Evolutionary conservation across 2,329 filamentous ascomycete genomes (phyloP), one percentile per base, ranked within the genome.

Genomic region (Colletotrichum trifolii): DNA sequence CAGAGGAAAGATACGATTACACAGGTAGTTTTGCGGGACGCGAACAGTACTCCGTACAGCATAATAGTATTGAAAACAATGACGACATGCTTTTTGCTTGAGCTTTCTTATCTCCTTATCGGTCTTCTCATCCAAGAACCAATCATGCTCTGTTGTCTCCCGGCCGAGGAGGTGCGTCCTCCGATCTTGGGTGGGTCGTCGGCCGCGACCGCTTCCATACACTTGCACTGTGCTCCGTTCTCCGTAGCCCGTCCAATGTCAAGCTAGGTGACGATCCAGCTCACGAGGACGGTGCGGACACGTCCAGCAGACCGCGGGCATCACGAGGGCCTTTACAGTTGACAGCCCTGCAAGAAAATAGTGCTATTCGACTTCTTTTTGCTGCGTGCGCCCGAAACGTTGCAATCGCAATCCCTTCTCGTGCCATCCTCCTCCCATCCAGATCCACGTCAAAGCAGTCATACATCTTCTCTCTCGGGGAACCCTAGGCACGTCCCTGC

Each of bases 131-230:
- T 25, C 25, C 25, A 25, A 25, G 25, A 5, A 25, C 58, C 52
- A 66, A 66, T 66, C 47, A 36, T 1, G 47, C 17, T 10, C 33
- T 33, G 25, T n/a, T 46, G 43, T 34, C 8, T 47, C 39, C 43
- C 58, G 59, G 46, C 58, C 58, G 58, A 63, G 53, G 58, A 57
- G 58, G 56, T 66, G 35, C 36, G 55, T 62, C 36, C 50, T 48
- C 62, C 58, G 52, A 52, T 48, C 9, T n/a, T 17, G 13, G 34
- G 35, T 48, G 39, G 56, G 42, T 34, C 25, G 15, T 46, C 47
- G 57, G 42, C 45, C 57, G 40, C 43, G 54, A 49, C 36, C 52
- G 56, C 47, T 46, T 47, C 50, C 38, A 25, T 47, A 33, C n/a
- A 11, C 33, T 25, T 5, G 25, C 25, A 17, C 25, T 25, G 25